These are phyloP conservation scores for Schizophyllum amplum DNA, from an alignment of 1,284 basidiomycete genomes.

Conservation along the genomic window DNA sequence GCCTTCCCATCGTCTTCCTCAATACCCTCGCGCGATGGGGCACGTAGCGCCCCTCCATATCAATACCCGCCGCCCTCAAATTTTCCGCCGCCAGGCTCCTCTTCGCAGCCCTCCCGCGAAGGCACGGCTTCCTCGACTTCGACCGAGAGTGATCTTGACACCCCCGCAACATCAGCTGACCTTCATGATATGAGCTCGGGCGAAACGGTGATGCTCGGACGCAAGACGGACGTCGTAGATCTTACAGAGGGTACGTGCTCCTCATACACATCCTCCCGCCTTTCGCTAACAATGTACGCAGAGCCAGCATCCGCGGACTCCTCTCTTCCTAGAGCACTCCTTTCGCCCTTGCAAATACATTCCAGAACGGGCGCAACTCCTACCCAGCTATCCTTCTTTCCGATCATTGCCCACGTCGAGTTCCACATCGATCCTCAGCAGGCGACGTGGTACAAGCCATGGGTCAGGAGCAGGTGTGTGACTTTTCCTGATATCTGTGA, in stretches of 20 bases:
- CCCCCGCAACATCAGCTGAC: constrained; percentile 46
- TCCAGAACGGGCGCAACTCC: constrained; percentile 39
- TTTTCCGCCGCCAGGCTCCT: constrained; percentile 19
- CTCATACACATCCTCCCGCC: neutral
- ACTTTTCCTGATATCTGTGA: constrained; percentile 11
- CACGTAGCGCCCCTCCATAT: constrained; percentile 42
- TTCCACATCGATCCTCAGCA: constrained; percentile 74
- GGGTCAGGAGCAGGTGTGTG: constrained; percentile 54
- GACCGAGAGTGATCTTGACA: constrained; percentile 36
- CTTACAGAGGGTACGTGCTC: constrained; percentile 2
- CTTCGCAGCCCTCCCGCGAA: too few relatives aligned
- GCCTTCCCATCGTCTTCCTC: constrained; percentile 36
- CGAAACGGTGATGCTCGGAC: neutral
- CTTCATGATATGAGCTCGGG: constrained; percentile 15
- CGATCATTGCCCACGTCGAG: constrained; percentile 81
- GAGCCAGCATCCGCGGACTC: too few relatives aligned
- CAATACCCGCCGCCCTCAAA: constrained; percentile 23
- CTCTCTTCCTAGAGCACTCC: too few relatives aligned
- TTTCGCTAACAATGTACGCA: too few relatives aligned
- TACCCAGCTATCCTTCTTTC: constrained; percentile 45
- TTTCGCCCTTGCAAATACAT: too few relatives aligned
- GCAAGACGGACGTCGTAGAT: too few relatives aligned
- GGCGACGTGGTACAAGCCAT: constrained; percentile 76
- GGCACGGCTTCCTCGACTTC: constrained; percentile 25
- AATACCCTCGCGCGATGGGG: constrained; percentile 25